Percentiles rank a stretch among this genome's conserved stretches.
Evolutionary conservation across 257 asterid species (phyloP).

Genomic region (Solanum chaucha): DNA sequence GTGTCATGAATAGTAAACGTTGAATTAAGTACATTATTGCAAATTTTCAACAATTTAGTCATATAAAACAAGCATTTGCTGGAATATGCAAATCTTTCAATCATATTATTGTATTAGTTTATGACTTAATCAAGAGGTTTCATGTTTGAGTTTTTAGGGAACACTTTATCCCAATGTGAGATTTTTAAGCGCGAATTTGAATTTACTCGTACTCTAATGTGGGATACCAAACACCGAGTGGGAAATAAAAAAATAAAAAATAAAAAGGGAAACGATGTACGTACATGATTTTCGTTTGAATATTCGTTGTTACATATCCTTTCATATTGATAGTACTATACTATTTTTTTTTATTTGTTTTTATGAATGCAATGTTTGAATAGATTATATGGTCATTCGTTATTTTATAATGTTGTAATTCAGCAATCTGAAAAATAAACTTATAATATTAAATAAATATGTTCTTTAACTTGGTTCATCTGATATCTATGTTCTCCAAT

Average conservation of each 20-base stretch:
- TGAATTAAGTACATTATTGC: background rate
- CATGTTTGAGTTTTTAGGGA: too few relatives aligned
- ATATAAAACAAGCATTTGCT: background rate
- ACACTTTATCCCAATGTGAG: too few relatives aligned
- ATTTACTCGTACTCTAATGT: accelerated
- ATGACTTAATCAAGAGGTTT: too few relatives aligned
- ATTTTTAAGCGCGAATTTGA: too few relatives aligned
- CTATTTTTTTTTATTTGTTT: background rate
- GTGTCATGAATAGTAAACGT: background rate
- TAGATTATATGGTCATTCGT: background rate
- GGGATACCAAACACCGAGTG: too few relatives aligned
- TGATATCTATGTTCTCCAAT: too few relatives aligned
- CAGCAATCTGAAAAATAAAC: background rate
- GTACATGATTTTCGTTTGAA: background rate
- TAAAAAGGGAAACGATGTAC: background rate
- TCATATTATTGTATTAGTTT: background rate
- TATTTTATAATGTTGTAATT: background rate
- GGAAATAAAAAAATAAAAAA: background rate
- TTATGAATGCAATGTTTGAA: background rate
- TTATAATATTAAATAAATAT: background rate
- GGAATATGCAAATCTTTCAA: background rate
- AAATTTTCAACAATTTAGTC: background rate
- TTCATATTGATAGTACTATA: background rate
- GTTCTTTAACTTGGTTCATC: too few relatives aligned
- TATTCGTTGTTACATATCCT: background rate